A percentile compares a stretch with the other conserved stretches of the same genome.
Conservation (phyloP, 1,139 yeast genomes). For the Taphrina wiesneri region DNA sequence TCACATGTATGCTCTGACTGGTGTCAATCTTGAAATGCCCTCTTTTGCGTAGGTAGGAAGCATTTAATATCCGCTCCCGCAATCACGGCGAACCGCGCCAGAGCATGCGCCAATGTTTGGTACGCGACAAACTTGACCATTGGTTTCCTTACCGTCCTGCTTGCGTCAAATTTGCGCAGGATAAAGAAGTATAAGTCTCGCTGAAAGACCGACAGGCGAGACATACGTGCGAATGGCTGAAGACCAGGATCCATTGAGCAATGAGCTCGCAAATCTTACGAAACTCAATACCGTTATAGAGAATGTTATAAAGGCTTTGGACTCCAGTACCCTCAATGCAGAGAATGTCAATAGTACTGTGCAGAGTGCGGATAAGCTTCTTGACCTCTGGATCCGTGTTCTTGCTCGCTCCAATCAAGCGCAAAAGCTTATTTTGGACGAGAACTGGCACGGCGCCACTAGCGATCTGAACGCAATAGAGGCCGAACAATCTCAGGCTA, state of each 20-base stretch:
- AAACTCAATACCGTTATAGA: constrained; percentile 22
- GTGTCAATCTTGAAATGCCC: no score
- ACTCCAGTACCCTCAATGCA: constrained; percentile 8
- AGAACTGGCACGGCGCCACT: constrained; percentile 31
- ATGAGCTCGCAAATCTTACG: constrained; percentile 19
- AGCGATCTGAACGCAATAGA: constrained; percentile 23
- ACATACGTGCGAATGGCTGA: constrained; percentile 3
- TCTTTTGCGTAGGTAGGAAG: neutral
- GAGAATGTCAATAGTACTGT: constrained; percentile 16
- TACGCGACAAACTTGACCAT: neutral
- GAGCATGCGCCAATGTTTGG: no score
- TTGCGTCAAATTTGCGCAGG: neutral
- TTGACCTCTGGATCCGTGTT: constrained; percentile 28
- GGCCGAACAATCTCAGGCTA: constrained; percentile 23
- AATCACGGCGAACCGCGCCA: neutral
- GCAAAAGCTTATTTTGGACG: constrained; percentile 23
- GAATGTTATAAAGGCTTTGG: constrained; percentile 12
- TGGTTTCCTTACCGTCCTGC: neutral
- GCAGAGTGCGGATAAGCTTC: constrained; percentile 21
- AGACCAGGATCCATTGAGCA: constrained; percentile 18
- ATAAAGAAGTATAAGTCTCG: neutral
- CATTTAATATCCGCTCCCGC: neutral
- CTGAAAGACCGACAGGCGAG: neutral
- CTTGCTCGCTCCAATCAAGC: constrained; percentile 30
- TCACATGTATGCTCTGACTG: no score